Base-by-base conservation (phyloP, 345 rosid species). In the Psidium guajava region DNA sequence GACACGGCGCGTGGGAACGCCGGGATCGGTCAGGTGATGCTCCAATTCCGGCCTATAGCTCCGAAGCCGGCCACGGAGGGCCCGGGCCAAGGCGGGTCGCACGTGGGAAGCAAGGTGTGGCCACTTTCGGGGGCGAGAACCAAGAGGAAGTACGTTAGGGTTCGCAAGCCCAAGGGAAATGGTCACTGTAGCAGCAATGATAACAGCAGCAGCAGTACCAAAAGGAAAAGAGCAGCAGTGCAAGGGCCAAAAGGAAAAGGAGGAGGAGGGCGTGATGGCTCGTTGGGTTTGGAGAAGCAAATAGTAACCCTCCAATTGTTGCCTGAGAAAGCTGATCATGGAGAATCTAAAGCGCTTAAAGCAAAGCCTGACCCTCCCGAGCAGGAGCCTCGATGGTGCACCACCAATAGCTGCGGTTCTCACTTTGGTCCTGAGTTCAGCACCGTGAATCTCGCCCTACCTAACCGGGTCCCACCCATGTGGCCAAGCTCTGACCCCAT, bases 11-110 rank as follows among this genome's bases (percentile, higher is more conserved):
- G 54, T 54, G 47, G 55, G 12, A 54, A 28, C 28, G 52, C 73
- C 58, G 49, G 32, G 83, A 74, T 82, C 82, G 82, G 82, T 13
- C 54, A 40, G 82, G 54, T 47, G 58, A 84, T 84, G 86, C 82
- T 84, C 22, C 80, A 74, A 28, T 87, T 87, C 86, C 81, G 88
- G 69, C 88, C 88, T n/a, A 87, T 87, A 32, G 88, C 88, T 32
- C 86, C 88, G 54, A 87, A 82, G 86, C 88, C 88, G 13, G 64
- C 84, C 22, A 55, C 83, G 11, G 84, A 81, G 25, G 88, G 54
- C 11, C 47, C 58, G 11, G 82, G 44, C 32, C 54, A 28, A 58
- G 87, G 81, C 51, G 84, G 58, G 14, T 64, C 55, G 22, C 87
- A 32, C 52, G 83, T n/a, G 50, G 59, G 82, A 10, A 82, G 75